Percentiles rank a stretch among this genome's conserved stretches.
phyloP scores from a whole-genome alignment of 2,329 filamentous ascomycete species.

The Helicocarpus griseus region DNA sequence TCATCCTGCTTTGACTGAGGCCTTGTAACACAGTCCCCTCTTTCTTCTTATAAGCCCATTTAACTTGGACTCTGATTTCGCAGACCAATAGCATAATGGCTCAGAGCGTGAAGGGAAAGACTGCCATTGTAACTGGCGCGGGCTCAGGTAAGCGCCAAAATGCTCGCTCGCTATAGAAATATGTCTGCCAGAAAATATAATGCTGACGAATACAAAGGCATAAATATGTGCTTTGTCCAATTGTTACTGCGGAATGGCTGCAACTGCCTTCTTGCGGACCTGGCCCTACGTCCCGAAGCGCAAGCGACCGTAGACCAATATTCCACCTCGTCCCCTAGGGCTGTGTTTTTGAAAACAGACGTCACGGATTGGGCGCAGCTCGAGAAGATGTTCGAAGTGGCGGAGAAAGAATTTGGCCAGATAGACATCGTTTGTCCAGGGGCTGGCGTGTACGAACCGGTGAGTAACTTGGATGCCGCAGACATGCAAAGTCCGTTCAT shows the following conservation, averaged over 20 bases:
- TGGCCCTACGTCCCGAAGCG: slow-evolving; percentile 37
- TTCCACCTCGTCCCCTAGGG: slow-evolving; percentile 22
- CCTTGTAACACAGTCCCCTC: too few relatives aligned
- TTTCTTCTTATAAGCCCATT: too few relatives aligned
- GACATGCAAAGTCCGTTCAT: not conserved
- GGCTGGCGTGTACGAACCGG: slow-evolving; percentile 37
- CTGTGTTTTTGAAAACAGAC: slow-evolving; percentile 38
- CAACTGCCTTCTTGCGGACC: slow-evolving; percentile 38
- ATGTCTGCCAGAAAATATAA: slow-evolving; percentile 2
- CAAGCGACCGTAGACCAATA: slow-evolving; percentile 32
- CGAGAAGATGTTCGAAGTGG: slow-evolving; percentile 40
- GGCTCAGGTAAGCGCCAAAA: slow-evolving; percentile 36
- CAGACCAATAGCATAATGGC: slow-evolving; percentile 20
- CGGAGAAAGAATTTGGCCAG: slow-evolving; percentile 39
- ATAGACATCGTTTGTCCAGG: slow-evolving; percentile 40
- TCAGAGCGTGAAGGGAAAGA: slow-evolving; percentile 34
- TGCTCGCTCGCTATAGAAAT: not conserved
- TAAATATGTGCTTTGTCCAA: slow-evolving; percentile 37
- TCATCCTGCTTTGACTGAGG: too few relatives aligned
- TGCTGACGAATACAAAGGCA: slow-evolving; percentile 23
- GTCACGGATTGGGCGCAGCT: slow-evolving; percentile 43
- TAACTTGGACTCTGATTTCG: too few relatives aligned
- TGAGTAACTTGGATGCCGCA: slow-evolving; percentile 14
- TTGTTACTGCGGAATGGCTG: slow-evolving; percentile 36
- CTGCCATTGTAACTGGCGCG: slow-evolving; percentile 46